Evolutionary conservation across 2,329 filamentous ascomycete species (phyloP).

Genomic region (Neonectria sp.): DNA sequence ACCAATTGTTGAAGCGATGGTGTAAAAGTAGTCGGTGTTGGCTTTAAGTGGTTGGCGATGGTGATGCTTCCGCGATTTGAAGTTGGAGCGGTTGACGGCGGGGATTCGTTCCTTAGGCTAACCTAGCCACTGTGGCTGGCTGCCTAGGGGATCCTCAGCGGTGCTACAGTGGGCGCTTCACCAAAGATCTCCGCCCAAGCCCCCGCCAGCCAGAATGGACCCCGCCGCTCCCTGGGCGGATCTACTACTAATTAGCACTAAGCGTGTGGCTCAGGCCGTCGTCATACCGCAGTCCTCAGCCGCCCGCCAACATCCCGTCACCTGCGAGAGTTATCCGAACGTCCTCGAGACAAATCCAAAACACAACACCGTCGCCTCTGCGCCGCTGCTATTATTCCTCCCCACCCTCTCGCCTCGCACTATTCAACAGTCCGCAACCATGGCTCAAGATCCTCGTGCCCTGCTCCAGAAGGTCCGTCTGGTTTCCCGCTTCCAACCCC

Average conservation of each 20-base stretch:
- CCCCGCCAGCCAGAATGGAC: constrained; percentile 5
- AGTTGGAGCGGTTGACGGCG: background rate
- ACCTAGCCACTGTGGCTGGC: constrained; percentile 1
- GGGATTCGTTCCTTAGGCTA: background rate
- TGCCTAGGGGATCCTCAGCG: background rate
- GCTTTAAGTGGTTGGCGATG: background rate
- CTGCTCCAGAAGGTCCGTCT: constrained; percentile 81
- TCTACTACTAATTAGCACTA: too few species aligned
- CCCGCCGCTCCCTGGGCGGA: too few species aligned
- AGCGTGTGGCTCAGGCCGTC: constrained; percentile 43
- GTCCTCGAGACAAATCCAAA: constrained; percentile 21
- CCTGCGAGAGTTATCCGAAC: constrained; percentile 27
- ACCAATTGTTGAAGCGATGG: background rate
- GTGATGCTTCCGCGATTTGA: background rate
- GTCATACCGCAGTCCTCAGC: constrained; percentile 39
- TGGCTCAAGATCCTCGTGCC: constrained; percentile 84
- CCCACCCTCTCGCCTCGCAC: constrained; percentile 7
- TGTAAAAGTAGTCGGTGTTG: background rate
- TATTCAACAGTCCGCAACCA: constrained; percentile 53
- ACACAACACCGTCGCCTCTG: constrained; percentile 34
- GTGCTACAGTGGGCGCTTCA: constrained; percentile 7
- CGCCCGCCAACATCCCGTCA: constrained; percentile 28
- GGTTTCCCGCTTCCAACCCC: constrained; percentile 26
- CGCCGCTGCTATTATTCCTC: constrained; percentile 30
- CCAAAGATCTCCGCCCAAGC: constrained; percentile 3